phyloP scores from a whole-genome alignment of 1,284 basidiomycete genomes.

The Athelia sp. region DNA sequence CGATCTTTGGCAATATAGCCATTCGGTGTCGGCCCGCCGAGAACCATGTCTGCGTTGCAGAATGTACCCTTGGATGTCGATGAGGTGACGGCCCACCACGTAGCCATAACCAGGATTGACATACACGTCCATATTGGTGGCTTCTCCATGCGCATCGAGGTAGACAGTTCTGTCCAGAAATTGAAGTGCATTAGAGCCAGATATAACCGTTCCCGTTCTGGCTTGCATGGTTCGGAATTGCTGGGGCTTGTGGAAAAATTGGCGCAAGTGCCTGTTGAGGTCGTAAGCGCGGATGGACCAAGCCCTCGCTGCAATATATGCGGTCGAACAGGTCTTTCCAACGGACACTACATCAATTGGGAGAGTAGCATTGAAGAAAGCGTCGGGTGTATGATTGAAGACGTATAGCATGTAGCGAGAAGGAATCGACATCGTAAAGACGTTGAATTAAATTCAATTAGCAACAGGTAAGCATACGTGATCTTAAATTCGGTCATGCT shows the following conservation, averaged over 20 bases:
- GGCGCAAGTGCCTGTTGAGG: background rate
- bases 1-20: too few species aligned
- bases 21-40: conserved; percentile 10
- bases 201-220: conserved; percentile 37
- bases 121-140: conserved; percentile 46
- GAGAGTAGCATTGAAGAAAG: too few species aligned
- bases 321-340: background rate
- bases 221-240: conserved; percentile 40
- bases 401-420: too few species aligned
- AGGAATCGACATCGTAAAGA: too few species aligned
- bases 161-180: conserved; percentile 41
- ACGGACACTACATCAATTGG: too few species aligned
- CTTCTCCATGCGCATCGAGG: too few species aligned
- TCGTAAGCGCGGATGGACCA: background rate
- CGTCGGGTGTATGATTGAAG: too few species aligned
- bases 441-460: too few species aligned
- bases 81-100: conserved; percentile 23
- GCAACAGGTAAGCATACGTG: too few species aligned
- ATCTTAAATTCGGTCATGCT: too few species aligned
- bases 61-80: conserved; percentile 22
- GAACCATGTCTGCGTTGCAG: conserved; percentile 6
- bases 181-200: conserved; percentile 46
- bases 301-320: background rate
- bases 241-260: conserved; percentile 15
- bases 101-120: conserved; percentile 20